Percentiles rank a stretch among this genome's conserved stretches.
Conservation (phyloP, 176 grass and related monocot genomes). For the Ampelocalamus luodianensis region DNA sequence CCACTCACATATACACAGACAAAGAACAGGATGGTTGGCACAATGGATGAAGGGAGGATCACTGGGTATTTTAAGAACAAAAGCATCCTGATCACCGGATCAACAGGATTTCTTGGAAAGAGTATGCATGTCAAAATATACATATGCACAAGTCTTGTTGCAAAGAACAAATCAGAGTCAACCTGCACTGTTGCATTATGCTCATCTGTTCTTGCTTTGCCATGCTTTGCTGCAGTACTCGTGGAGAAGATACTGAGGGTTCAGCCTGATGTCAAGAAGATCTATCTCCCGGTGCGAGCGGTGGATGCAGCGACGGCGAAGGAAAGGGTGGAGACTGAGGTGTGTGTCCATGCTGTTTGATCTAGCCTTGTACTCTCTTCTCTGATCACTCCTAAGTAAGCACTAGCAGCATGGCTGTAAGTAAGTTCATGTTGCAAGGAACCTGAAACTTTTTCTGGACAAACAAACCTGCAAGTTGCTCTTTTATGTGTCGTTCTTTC, state of each 20-base stretch:
- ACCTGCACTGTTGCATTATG: background rate
- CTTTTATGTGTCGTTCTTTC: background rate
- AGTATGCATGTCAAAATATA: conserved; percentile 46
- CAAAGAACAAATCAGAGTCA: background rate
- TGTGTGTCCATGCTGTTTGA: background rate
- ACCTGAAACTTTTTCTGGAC: background rate
- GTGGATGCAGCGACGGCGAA: conserved; percentile 48
- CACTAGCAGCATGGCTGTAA: background rate
- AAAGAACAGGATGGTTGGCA: background rate
- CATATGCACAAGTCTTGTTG: background rate
- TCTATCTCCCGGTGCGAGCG: conserved; percentile 83
- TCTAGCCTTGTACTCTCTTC: background rate
- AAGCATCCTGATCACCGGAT: conserved; percentile 77
- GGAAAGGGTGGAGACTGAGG: conserved; percentile 73
- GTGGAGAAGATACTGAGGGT: conserved; percentile 92
- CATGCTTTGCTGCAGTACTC: conserved; percentile 54
- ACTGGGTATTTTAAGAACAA: conserved; percentile 75
- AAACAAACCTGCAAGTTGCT: conserved; percentile 14
- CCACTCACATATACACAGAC: background rate
- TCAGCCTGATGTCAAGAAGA: conserved; percentile 78
- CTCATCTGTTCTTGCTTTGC: background rate
- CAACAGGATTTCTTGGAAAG: conserved; percentile 89
- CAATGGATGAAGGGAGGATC: conserved; percentile 66
- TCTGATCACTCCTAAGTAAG: background rate
- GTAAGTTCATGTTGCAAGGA: background rate